These are phyloP conservation scores for Bonnemaisonia californica DNA, from an alignment of 31 red algal species.

Conservation along the genomic window DNA sequence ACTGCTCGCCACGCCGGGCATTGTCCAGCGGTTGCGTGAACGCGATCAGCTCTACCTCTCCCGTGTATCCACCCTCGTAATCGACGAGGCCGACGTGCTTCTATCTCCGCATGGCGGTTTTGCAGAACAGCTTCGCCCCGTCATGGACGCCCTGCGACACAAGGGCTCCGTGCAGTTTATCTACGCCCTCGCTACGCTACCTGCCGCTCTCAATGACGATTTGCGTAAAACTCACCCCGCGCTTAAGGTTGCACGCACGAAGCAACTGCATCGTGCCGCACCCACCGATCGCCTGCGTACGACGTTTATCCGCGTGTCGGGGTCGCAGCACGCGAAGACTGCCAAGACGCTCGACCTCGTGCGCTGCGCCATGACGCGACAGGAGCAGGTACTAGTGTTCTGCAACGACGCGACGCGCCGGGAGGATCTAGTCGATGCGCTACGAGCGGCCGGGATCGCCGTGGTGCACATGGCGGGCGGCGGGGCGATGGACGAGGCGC, in stretches of 20 bases:
- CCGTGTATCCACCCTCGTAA: conserved; percentile 35
- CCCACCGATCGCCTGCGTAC: conserved; percentile 12
- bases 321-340: conserved; percentile 33
- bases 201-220: background rate
- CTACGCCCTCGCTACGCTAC: conserved; percentile 34
- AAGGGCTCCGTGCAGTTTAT: conserved; percentile 37
- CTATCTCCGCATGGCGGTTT: conserved; percentile 31
- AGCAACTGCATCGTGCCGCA: conserved; percentile 31
- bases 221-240: conserved; percentile 14
- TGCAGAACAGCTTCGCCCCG: conserved; percentile 19
- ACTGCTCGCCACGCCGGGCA: conserved; percentile 49
- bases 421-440: conserved; percentile 12
- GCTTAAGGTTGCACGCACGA: conserved; percentile 25
- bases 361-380: background rate
- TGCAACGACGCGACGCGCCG: conserved; percentile 43
- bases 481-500: background rate
- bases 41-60: conserved; percentile 30
- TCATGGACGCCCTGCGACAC: conserved; percentile 10
- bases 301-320: conserved; percentile 54
- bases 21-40: conserved; percentile 5
- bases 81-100: conserved; percentile 70
- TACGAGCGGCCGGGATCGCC: conserved; percentile 6
- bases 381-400: conserved; percentile 45
- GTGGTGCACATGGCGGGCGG: conserved; percentile 25
- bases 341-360: conserved; percentile 29